phyloP scores from a whole-genome alignment of 192 early-diverging fungal species.

The Phycomyces nitens region DNA sequence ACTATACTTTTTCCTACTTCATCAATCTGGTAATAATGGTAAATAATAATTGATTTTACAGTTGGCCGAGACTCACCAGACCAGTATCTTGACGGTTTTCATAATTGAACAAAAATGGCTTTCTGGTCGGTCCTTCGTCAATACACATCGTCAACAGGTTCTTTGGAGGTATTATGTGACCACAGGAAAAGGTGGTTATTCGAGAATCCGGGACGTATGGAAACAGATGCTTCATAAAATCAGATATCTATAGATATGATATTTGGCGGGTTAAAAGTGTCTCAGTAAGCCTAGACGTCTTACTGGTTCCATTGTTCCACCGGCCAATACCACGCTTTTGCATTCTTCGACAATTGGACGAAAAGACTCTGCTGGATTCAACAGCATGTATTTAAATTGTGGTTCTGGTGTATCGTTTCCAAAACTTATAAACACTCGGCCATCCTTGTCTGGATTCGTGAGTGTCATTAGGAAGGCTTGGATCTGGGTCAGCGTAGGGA shows the following conservation, averaged over 20 bases:
- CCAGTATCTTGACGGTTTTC: slow-evolving; percentile 47
- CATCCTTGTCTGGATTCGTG: slow-evolving; percentile 63
- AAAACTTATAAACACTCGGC: slow-evolving; percentile 57
- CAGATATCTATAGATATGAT: slow-evolving; percentile 41
- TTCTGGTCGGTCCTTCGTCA: slow-evolving; percentile 58
- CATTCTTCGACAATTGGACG: slow-evolving; percentile 73
- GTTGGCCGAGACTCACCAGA: slow-evolving; percentile 35
- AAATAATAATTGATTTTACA: background rate
- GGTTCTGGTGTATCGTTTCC: slow-evolving; percentile 9
- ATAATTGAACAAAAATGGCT: slow-evolving; percentile 65
- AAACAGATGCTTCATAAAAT: slow-evolving; percentile 50
- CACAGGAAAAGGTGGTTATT: slow-evolving; percentile 71
- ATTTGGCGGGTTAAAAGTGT: background rate
- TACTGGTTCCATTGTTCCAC: slow-evolving; percentile 92
- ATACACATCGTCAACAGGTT: slow-evolving; percentile 68
- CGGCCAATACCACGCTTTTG: slow-evolving; percentile 79
- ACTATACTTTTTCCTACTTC: slow-evolving; percentile 68
- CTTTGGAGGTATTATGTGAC: slow-evolving; percentile 80
- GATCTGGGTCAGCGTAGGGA: slow-evolving; percentile 41
- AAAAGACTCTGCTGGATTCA: slow-evolving; percentile 83
- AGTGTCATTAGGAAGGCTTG: slow-evolving; percentile 56
- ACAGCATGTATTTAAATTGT: slow-evolving; percentile 74
- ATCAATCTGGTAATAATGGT: slow-evolving; percentile 44
- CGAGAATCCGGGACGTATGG: slow-evolving; percentile 41
- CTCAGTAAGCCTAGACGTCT: slow-evolving; percentile 29